These are phyloP conservation scores for Alternaria burnsii DNA, from an alignment of 2,329 filamentous ascomycete species.

Conservation along the genomic window DNA sequence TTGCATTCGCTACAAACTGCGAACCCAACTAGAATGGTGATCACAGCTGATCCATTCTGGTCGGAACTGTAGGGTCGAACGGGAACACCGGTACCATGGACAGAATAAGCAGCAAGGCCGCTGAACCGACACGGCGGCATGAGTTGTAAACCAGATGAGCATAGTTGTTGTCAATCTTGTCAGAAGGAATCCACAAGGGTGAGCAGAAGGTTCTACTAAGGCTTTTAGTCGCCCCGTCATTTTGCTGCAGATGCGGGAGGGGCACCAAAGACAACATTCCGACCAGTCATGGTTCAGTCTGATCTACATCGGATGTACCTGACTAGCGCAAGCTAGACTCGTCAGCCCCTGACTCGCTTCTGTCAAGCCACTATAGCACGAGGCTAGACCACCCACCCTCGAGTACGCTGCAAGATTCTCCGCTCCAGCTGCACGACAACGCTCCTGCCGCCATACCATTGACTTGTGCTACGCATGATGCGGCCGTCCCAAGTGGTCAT, in stretches of 20 bases:
- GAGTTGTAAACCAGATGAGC: neutral
- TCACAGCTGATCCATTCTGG: conserved; percentile 3
- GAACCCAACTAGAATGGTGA: conserved; percentile 1
- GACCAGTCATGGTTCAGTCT: conserved; percentile 28
- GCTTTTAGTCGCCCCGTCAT: conserved; percentile 22
- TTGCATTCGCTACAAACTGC: neutral
- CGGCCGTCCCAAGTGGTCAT: conserved; percentile 22
- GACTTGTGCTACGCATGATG: conserved; percentile 27
- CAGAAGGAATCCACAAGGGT: conserved; percentile 4
- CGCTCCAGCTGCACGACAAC: conserved; percentile 35
- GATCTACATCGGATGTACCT: conserved; percentile 34
- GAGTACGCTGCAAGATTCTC: conserved; percentile 19
- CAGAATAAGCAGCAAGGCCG: conserved; percentile 10
- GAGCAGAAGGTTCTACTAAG: conserved; percentile 5
- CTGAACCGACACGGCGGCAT: conserved; percentile 6
- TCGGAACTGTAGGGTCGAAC: neutral
- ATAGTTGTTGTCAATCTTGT: neutral
- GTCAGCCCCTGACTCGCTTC: conserved; percentile 20
- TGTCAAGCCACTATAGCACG: conserved; percentile 28
- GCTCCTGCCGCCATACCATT: conserved; percentile 27
- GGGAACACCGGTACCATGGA: neutral
- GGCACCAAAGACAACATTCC: conserved; percentile 20
- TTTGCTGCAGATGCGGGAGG: conserved; percentile 28
- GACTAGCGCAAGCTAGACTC: conserved; percentile 38
- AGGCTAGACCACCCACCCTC: conserved; percentile 26